Evolutionary conservation across 495 filamentous ascomycete genomes (phyloP), one percentile per base, ranked within the genome.

Genomic region (Acidomyces sp.): DNA sequence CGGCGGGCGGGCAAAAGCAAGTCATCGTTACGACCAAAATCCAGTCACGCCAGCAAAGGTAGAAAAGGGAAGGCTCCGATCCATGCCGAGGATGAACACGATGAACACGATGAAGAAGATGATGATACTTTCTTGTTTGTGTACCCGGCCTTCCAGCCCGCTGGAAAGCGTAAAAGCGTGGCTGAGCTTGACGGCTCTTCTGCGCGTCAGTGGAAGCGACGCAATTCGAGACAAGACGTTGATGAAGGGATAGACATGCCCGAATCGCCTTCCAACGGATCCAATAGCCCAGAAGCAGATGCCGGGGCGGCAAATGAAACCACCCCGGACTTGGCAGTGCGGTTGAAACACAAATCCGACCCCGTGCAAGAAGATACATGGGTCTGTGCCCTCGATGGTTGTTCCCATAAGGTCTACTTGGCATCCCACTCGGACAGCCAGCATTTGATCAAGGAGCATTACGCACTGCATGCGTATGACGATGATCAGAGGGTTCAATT

Each of bases 351-450:
- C 34, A 42, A 66, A 34, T 68, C 63, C 15, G 68, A 60, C 23
- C 64, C 54, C 38, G 60, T 53, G 1, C 61, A 61, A 16, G 63
- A 69, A 37, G 74, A 80, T 33, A 70, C 70, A 1, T 88, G 82
- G 80, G 62, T 61, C 9, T 92, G 84, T 52, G 68, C 71, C 21
- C 69, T 82, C 40, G 71, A 74, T 24, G 79, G 70, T 20, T 92
- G 84, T 55, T 54, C 55, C 20, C 72, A 76, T 39, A 62, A 75
- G 22, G 69, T 84, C 17, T 68, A 72, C 49, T 68, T 65, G 20
- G 75, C 72, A 17, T 70, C 72, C 32, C 65, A 69, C 10, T 61
- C 68, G 24, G 61, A 65, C 2, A 72, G 72, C 19, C 71, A 76
- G 53, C 60, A 67, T 15, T 57, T 73, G 13, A 79, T 88, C 30